Evolutionary conservation across 257 asterid species (phyloP), one percentile per base, ranked within the genome.

Genomic region (Rubia yunnanensis): DNA sequence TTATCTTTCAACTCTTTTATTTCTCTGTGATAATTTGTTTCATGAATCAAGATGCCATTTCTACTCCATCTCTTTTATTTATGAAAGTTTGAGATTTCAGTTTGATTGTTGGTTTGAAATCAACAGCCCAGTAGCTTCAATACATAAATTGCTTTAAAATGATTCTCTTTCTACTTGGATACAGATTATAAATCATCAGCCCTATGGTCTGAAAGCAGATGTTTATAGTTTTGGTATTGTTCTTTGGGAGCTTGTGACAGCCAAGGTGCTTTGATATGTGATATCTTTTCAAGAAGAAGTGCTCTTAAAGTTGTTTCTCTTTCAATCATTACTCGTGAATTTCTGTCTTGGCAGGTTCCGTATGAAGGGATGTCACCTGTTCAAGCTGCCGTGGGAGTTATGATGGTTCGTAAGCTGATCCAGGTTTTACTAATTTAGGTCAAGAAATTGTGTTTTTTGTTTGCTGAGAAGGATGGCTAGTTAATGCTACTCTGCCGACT

Each of bases 191-290:
- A 92, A 81, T 74, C 97, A 89, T 76, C 86, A 87, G 73, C 96
- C 91, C 15, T 89, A 92, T 70, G 97, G 89, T 80, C 96, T 87
- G 70, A 92, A 87, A 74, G 96, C 96, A 27, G 98, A 92, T 69
- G 88, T 92, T 44, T 89, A 83, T 81, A 92, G 97, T 74, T 92
- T 87, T 78, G 95, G 89, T 22, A 87, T 92, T 74, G 97, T 89
- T 65, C 87, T 92, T 66, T 89, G 98, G 98, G 98, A 92, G 91
- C 86, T 92, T 62, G 78, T 81, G 65, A 87, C 96, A 3, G 85
- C 89, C 20, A 87, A 87, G 97, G 98, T 89, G 53, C 62, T 58
- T 59, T 28, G 27, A 46, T 15, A 7, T 48, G 28, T 49, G 46
- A 73, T 20, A 49, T 68, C 65, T 71, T 55, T 54, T 26, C 67